phyloP scores from a whole-genome alignment of 2,329 filamentous ascomycete genomes.

The Alternaria longipes region DNA sequence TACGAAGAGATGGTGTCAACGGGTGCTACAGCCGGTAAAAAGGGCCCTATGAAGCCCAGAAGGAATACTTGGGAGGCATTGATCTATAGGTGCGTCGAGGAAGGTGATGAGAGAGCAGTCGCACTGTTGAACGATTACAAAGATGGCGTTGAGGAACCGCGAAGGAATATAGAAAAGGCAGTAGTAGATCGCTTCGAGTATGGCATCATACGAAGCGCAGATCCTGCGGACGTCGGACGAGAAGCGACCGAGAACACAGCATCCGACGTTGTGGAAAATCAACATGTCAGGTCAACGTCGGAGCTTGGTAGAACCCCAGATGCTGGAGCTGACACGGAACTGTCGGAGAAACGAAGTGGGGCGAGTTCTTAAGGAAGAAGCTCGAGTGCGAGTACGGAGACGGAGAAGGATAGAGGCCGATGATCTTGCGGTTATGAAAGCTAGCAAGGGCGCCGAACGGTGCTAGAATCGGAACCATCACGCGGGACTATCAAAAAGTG shows the following conservation, averaged over 20 bases:
- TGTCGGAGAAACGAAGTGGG: conserved; percentile 3
- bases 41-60: conserved; percentile 22
- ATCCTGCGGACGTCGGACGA: background rate
- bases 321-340: conserved; percentile 7
- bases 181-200: conserved; percentile 28
- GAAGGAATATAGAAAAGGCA: conserved; percentile 18
- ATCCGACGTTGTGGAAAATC: conserved; percentile 2
- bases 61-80: conserved; percentile 29
- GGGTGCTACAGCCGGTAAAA: conserved; percentile 15
- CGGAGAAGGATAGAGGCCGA: background rate
- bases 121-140: conserved; percentile 30
- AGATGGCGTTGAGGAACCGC: conserved; percentile 22
- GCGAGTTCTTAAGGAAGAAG: background rate
- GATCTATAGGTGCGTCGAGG: conserved; percentile 19
- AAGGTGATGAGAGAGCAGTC: conserved; percentile 31
- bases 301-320: conserved; percentile 4
- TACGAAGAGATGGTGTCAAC: conserved; percentile 59
- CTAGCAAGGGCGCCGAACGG: conserved; percentile 4
- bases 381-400: background rate
- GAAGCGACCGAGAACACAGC: background rate
- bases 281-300: conserved; percentile 1
- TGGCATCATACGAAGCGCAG: conserved; percentile 7
- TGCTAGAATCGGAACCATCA: background rate
- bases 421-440: conserved; percentile 2
- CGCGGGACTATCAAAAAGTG: background rate